Percentiles rank a stretch among this genome's conserved stretches.
phyloP scores from a whole-genome alignment of 305 asterid genomes.

The Fraxinus velutina region DNA sequence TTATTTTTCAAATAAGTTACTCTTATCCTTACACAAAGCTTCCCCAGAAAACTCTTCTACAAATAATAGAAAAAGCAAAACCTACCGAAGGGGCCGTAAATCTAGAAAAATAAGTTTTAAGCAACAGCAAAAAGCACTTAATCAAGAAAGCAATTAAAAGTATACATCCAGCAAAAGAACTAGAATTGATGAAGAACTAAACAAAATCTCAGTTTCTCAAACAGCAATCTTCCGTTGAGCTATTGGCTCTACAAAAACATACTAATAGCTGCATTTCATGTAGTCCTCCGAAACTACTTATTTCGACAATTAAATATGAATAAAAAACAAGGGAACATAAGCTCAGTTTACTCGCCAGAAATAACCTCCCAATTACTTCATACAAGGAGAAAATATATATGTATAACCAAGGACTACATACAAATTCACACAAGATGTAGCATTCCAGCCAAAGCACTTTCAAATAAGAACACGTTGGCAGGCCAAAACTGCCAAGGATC shows the following conservation, averaged over 20 bases:
- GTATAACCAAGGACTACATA: background rate
- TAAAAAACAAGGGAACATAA: conserved; percentile 13
- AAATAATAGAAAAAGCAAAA: background rate
- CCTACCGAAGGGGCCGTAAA: background rate
- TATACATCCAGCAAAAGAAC: background rate
- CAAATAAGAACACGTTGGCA: conserved; percentile 7
- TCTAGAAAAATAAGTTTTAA: background rate
- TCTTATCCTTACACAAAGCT: background rate
- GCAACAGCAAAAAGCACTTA: background rate
- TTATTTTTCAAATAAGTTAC: background rate
- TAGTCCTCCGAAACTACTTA: conserved; percentile 23
- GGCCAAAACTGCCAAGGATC: background rate
- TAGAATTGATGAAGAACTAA: conserved; percentile 3
- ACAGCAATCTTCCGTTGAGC: background rate
- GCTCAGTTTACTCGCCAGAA: conserved; percentile 23
- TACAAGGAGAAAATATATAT: conserved; percentile 26
- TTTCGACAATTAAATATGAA: conserved; percentile 13
- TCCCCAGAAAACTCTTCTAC: background rate
- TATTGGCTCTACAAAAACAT: conserved; percentile 17
- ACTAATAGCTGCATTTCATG: conserved; percentile 18
- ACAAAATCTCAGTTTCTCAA: conserved; percentile 20
- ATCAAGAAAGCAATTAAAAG: background rate
- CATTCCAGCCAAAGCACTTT: conserved; percentile 17
- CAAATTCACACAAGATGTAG: conserved; percentile 23
- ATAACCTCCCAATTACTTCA: conserved; percentile 18